Conservation (phyloP, 768 basidiomycete species). For the Lactarius pseudohatsudake region DNA sequence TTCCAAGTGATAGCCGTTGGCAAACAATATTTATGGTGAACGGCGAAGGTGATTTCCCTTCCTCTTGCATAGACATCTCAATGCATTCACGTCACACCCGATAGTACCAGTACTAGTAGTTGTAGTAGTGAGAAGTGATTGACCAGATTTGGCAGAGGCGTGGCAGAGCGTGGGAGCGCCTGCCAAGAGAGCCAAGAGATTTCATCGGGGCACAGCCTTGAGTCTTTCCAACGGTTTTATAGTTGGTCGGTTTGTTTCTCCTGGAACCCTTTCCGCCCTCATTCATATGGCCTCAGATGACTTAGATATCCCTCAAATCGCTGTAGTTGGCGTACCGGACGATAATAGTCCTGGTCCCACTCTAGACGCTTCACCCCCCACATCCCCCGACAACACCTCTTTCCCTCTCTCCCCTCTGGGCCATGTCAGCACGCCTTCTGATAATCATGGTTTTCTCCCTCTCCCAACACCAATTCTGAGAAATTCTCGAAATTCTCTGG, state of each 20-base stretch:
- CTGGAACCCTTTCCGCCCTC: neutral
- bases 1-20: neutral
- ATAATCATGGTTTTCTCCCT: constrained; percentile 18
- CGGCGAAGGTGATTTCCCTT: too few relatives aligned
- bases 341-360: neutral
- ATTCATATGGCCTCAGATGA: constrained; percentile 19
- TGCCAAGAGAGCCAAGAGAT: neutral
- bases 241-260: neutral
- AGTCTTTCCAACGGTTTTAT: neutral
- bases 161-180: too few relatives aligned
- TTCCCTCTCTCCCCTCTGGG: neutral
- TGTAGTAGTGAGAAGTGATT: too few relatives aligned
- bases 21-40: too few relatives aligned
- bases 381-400: neutral
- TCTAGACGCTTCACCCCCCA: neutral
- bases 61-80: too few relatives aligned
- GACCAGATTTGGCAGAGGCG: neutral
- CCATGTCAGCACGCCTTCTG: constrained; percentile 13
- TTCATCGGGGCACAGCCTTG: neutral
- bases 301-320: constrained; percentile 28
- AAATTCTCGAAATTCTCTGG: constrained; percentile 35
- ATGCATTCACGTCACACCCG: too few relatives aligned
- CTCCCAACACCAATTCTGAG: constrained; percentile 24
- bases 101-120: neutral
- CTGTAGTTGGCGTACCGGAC: constrained; percentile 26